Conservation (phyloP, 2,329 filamentous ascomycete species). For the Pyricularia pennisetigena region DNA sequence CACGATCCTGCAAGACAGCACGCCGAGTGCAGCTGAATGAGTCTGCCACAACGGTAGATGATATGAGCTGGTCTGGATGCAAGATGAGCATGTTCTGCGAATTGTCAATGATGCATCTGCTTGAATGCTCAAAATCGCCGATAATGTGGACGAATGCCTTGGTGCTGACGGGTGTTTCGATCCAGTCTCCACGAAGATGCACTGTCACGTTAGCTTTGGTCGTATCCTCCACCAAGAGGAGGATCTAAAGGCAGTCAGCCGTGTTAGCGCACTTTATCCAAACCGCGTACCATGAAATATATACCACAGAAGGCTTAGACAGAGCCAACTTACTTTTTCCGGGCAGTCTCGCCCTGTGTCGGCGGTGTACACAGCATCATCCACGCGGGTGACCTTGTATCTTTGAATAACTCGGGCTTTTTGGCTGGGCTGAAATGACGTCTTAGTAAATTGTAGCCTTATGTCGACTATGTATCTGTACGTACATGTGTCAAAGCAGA, state of each 20-base stretch:
- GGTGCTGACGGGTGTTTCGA: slow-evolving; percentile 57
- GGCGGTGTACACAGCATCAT: slow-evolving; percentile 59
- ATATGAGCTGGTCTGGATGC: slow-evolving; percentile 91
- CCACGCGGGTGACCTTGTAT: slow-evolving; percentile 69
- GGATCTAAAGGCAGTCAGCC: slow-evolving; percentile 39
- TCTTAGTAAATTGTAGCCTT: slow-evolving; percentile 47
- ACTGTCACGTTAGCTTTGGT: slow-evolving; percentile 57
- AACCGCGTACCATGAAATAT: neutral
- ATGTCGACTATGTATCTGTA: slow-evolving; percentile 24
- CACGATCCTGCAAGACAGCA: slow-evolving; percentile 86
- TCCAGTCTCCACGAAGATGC: slow-evolving; percentile 77
- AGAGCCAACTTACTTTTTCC: slow-evolving; percentile 56
- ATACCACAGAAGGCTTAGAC: neutral
- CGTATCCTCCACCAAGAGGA: slow-evolving; percentile 73
- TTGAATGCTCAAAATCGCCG: slow-evolving; percentile 59
- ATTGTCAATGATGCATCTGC: slow-evolving; percentile 77
- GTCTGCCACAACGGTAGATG: slow-evolving; percentile 91
- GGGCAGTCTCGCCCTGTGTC: slow-evolving; percentile 46
- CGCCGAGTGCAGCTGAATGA: slow-evolving; percentile 87
- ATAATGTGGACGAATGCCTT: slow-evolving; percentile 81
- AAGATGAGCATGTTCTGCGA: slow-evolving; percentile 75
- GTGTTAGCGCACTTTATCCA: neutral
- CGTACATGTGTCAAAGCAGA: slow-evolving; percentile 38
- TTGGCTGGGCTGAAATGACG: slow-evolving; percentile 49
- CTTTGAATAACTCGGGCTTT: slow-evolving; percentile 73